Conservation (phyloP, 202 grass and related monocot species). For the Thinopyrum obtusiflorum region DNA sequence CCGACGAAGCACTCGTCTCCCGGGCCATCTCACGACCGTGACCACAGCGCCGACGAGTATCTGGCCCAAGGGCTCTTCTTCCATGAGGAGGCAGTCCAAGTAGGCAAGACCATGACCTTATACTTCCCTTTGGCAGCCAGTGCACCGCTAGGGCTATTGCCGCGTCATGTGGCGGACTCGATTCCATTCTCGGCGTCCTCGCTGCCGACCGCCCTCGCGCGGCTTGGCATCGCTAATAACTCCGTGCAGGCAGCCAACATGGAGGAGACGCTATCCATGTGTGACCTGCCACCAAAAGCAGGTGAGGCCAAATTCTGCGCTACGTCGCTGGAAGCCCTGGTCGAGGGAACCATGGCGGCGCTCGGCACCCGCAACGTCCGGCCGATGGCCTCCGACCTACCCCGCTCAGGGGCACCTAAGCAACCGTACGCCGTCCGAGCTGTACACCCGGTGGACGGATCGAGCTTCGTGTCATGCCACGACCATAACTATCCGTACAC, state of each 20-base stretch:
- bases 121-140: neutral
- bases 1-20: neutral
- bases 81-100: neutral
- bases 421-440: constrained; percentile 7
- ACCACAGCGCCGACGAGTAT: neutral
- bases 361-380: constrained; percentile 18
- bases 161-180: constrained; percentile 10
- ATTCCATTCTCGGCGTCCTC: constrained; percentile 28
- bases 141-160: constrained; percentile 9
- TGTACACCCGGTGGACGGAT: neutral
- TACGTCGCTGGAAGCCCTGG: constrained; percentile 27
- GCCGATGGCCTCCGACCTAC: neutral
- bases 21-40: neutral
- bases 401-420: neutral
- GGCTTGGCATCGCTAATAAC: neutral
- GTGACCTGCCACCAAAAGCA: neutral
- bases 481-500: neutral
- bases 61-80: constrained; percentile 5
- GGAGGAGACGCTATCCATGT: neutral
- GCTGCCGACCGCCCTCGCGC: neutral
- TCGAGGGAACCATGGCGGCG: constrained; percentile 1
- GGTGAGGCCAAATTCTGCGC: constrained; percentile 25
- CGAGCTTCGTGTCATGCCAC: constrained; percentile 25
- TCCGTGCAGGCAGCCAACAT: constrained; percentile 24
- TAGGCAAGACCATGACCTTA: neutral